Base-by-base conservation (phyloP, 441 rosid genomes). In the Breynia disticha region DNA sequence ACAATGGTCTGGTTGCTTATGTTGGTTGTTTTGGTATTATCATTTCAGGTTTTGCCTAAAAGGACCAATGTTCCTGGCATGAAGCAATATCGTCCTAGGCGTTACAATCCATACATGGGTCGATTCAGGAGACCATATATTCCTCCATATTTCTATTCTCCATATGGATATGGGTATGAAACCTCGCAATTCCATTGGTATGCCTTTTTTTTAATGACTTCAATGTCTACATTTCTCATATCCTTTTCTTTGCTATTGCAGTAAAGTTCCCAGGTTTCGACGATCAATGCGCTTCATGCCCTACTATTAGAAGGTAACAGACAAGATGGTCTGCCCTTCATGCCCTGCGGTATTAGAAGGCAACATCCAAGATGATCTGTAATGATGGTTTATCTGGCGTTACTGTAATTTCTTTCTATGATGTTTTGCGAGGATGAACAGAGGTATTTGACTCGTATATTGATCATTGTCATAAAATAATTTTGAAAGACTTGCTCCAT, bases 221-320 rank as follows among this genome's bases (percentile, higher is more conserved):
- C 38, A 16, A 10, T 22, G 14, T 11, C 49, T 19, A 42, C 16
- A 11, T 38, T 4, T 46, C 9, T 54, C 20, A 2, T 52, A 35
- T 44, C 20, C 45, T 8, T 16, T 24, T 38, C 41, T 19, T 46
- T 52, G 35, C 38, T 2, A 54, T 16, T 76, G 76, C 93, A 90
- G 97, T 76, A 90, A 85, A 68, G 80, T 68, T 46, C 95, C 97
- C 21, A 77, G 96, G 69, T 90, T 81, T 79, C 73, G 97, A 71
- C 81, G 97, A 76, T 70, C 95, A 19, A 78, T 74, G 79, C 77
- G 96, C 52, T 87, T 84, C 79, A 84, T 84, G 93, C 97, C 97
- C 18, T 87, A 84, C 64, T 84, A 83, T 69, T 87, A 78, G 67
- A 41, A 4, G n/a, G 44, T 41, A 41, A 41, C 44, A 41, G 44